phyloP scores from a whole-genome alignment of 768 basidiomycete genomes.

The Mycena belliarum region DNA sequence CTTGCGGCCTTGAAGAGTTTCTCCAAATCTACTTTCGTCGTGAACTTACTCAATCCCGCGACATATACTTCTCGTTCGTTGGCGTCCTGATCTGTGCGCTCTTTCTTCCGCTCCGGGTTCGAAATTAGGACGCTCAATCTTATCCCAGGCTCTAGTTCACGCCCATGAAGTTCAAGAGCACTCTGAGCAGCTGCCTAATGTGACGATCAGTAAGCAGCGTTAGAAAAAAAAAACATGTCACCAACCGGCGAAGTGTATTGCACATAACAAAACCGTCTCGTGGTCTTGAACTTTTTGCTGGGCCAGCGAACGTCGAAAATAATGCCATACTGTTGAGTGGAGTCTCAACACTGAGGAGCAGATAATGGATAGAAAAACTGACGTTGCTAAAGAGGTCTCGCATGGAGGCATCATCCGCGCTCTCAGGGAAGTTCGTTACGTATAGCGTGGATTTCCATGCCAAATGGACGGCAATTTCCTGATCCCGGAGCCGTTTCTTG shows the following conservation, averaged over 20 bases:
- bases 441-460: constrained; percentile 95
- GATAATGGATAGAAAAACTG: constrained; percentile 21
- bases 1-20: constrained; percentile 78
- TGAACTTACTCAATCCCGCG: constrained; percentile 79
- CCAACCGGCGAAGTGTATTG: constrained; percentile 86
- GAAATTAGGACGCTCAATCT: constrained; percentile 81
- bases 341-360: too few relatives aligned
- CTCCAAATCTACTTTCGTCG: constrained; percentile 74
- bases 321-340: constrained; percentile 76
- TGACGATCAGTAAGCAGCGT: neutral
- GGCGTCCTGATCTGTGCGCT: constrained; percentile 85
- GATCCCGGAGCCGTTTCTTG: constrained; percentile 78
- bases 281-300: constrained; percentile 92
- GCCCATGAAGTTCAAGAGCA: constrained; percentile 79
- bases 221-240: constrained; percentile 17
- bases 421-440: constrained; percentile 93
- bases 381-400: constrained; percentile 81
- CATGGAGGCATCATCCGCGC: constrained; percentile 74
- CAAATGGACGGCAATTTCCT: constrained; percentile 83
- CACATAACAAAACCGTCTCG: constrained; percentile 91
- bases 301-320: constrained; percentile 98
- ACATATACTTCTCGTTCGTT: constrained; percentile 87
- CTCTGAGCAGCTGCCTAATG: constrained; percentile 63
- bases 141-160: constrained; percentile 69
- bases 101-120: constrained; percentile 86